Percentiles rank a stretch among this genome's conserved stretches.
Conservation (phyloP, 2,329 filamentous ascomycete genomes). For the Fusarium illudens region DNA sequence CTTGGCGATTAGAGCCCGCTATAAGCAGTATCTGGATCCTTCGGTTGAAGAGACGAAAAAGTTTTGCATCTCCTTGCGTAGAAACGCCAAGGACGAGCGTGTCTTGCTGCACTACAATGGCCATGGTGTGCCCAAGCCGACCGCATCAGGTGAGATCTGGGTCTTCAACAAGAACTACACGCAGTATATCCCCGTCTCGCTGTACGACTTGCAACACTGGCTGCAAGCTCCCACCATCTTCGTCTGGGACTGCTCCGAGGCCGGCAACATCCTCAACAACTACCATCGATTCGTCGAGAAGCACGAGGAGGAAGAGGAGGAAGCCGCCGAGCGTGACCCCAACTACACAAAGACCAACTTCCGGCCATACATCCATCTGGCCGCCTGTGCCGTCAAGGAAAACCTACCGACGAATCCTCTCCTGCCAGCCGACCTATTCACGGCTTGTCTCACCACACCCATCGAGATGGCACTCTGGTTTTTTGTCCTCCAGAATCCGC, state of each 20-base stretch:
- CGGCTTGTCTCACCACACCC: slow-evolving; percentile 92
- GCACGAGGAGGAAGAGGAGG: slow-evolving; percentile 87
- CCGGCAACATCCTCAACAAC: slow-evolving; percentile 93
- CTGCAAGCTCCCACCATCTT: slow-evolving; percentile 94
- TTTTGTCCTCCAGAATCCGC: slow-evolving; percentile 92
- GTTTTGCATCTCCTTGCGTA: slow-evolving; percentile 87
- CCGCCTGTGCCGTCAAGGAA: slow-evolving; percentile 89
- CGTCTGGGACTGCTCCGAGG: slow-evolving; percentile 97
- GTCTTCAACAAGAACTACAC: slow-evolving; percentile 99
- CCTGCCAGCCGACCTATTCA: slow-evolving; percentile 94
- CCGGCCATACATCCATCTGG: slow-evolving; percentile 82
- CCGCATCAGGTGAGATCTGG: slow-evolving; percentile 96
- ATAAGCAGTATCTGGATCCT: slow-evolving; percentile 96
- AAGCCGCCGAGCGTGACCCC: slow-evolving; percentile 78
- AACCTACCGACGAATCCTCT: slow-evolving; percentile 94
- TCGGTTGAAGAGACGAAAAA: slow-evolving; percentile 98
- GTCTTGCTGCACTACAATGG: slow-evolving; percentile 99
- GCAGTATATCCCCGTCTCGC: slow-evolving; percentile 95
- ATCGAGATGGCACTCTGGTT: slow-evolving; percentile 98
- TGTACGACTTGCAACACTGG: slow-evolving; percentile 96
- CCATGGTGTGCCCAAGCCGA: slow-evolving; percentile 95
- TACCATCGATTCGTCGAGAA: slow-evolving; percentile 96
- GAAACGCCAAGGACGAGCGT: slow-evolving; percentile 94
- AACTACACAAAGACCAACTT: slow-evolving; percentile 81
- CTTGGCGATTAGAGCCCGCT: slow-evolving; percentile 91